Evolutionary conservation across 2,329 filamentous ascomycete genomes (phyloP), one percentile per base, ranked within the genome.

Genomic region (Colletotrichum abscissum): DNA sequence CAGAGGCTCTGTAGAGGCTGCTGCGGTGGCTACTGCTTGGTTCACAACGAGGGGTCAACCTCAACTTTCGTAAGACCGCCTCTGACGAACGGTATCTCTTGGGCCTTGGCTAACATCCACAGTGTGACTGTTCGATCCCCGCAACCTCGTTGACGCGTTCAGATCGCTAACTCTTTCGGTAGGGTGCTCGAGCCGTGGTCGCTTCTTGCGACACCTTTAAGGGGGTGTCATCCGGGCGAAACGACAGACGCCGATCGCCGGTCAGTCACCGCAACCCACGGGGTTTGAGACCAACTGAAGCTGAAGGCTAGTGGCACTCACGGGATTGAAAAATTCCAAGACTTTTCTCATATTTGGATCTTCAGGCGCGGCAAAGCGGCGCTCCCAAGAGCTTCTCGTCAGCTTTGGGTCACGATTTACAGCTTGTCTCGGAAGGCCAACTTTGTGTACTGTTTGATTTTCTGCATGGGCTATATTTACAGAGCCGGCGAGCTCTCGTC

Each of bases 11-110:
- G 95, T 81, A 88, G 86, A 74, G 88, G 88, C 72, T 98, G 95
- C 82, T 88, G 88, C 55, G 93, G 93, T 67, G 93, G 94, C 65
- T 98, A 97, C 81, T 98, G 95, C 81, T 88, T 93, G 73, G 88
- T 92, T 69, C 94, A 97, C 80, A 95, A 97, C 76, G 93, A 95
- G 76, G 94, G 94, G 19, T 96, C 93, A 54, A 94, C 92, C 14
- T 83, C 87, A n/a, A 91, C 87, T 46, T 82, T 86, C 76, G 88
- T 89, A 79, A 85, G 87, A 84, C 30, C n/a, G 33, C 33, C 26
- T 38, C 5, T 24, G 9, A 16, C 11, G 14, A n/a, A 6, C 9
- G 26, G 6, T 8, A 46, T 35, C 4, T 46, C 4, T 42, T 33
- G 33, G n/a, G 33, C 28, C 22, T 24, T 7, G 57, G 74, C 82